phyloP scores from a whole-genome alignment of 352 stramenopile genomes.

The Phytophthora lateralis region DNA sequence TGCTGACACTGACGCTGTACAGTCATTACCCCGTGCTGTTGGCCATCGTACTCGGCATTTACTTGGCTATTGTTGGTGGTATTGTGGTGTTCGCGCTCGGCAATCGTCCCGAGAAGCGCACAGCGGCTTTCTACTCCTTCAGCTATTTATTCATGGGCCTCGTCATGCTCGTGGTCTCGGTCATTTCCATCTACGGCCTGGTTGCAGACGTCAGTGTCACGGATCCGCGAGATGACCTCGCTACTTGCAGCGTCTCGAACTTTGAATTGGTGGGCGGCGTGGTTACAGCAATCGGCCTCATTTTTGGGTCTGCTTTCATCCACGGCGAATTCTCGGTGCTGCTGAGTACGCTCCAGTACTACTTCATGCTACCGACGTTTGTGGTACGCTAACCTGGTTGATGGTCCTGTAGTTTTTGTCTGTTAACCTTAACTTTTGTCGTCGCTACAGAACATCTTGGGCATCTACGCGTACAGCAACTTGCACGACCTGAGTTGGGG shows the following conservation, averaged over 20 bases:
- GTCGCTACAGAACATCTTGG: constrained; percentile 74
- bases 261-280: constrained; percentile 71
- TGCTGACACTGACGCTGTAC: constrained; percentile 46
- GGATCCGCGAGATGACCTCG: constrained; percentile 35
- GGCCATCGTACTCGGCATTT: constrained; percentile 42
- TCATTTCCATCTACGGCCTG: constrained; percentile 51
- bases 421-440: neutral
- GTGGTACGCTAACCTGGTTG: constrained; percentile 7
- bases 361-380: constrained; percentile 67
- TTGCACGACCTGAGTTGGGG: constrained; percentile 83
- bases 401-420: neutral
- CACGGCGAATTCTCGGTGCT: constrained; percentile 78
- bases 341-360: constrained; percentile 71
- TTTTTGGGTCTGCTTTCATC: constrained; percentile 60
- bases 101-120: constrained; percentile 52
- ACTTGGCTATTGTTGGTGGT: constrained; percentile 42
- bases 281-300: constrained; percentile 54
- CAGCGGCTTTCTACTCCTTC: constrained; percentile 53
- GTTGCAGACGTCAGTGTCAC: constrained; percentile 32
- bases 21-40: constrained; percentile 33
- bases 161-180: constrained; percentile 51
- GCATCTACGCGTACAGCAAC: constrained; percentile 85
- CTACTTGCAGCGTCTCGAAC: constrained; percentile 37
- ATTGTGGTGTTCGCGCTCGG: constrained; percentile 54
- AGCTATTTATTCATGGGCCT: constrained; percentile 49